Conservation (phyloP, 306 rosid species). For the Trifolium repens region DNA sequence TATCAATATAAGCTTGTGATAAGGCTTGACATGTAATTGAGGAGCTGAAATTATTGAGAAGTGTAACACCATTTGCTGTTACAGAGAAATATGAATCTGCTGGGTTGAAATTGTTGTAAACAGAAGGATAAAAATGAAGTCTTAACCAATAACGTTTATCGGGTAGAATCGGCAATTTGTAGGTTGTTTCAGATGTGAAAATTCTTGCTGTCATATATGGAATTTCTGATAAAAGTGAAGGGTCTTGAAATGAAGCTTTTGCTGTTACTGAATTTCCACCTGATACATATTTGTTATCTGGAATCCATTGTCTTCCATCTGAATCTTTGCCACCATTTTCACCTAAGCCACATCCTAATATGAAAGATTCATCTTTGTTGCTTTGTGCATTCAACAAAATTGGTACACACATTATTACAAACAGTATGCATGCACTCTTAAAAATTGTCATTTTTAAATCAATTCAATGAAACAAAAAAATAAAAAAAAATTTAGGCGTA, state of each 20-base stretch:
- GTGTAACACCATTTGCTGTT: conserved; percentile 38
- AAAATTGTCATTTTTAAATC: conserved; percentile 26
- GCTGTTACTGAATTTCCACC: conserved; percentile 21
- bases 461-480: not conserved
- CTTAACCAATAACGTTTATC: conserved; percentile 55
- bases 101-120: conserved; percentile 38
- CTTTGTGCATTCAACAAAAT: conserved; percentile 30
- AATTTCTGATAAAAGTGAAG: conserved; percentile 50
- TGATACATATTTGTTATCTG: conserved; percentile 46
- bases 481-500: conserved; percentile 37
- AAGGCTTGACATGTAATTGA: conserved; percentile 53
- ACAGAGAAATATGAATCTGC: conserved; percentile 50
- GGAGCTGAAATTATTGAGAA: conserved; percentile 56
- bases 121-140: conserved; percentile 57
- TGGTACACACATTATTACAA: not conserved
- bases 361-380: not conserved
- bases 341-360: conserved; percentile 47
- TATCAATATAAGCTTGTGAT: conserved; percentile 54
- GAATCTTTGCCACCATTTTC: conserved; percentile 49
- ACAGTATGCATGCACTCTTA: not conserved
- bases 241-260: conserved; percentile 54
- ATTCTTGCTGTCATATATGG: conserved; percentile 58
- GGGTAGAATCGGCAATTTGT: conserved; percentile 41
- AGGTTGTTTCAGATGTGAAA: conserved; percentile 43
- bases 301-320: conserved; percentile 53